phyloP scores from a whole-genome alignment of 164 flowering plant species.

The Taxillus chinensis region DNA sequence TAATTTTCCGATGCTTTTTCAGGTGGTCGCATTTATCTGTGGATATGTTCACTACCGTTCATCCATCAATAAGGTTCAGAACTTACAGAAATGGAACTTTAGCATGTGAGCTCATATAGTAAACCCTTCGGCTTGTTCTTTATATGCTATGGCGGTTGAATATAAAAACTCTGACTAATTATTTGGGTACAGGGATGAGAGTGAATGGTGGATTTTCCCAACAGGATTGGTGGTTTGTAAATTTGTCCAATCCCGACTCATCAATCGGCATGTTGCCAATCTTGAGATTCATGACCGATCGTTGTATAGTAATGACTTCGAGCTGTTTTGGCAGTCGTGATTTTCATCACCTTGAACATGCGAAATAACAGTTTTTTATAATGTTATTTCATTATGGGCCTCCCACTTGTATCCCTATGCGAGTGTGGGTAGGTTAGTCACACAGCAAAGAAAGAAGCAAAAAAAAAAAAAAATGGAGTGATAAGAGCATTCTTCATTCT shows the following conservation, averaged over 20 bases:
- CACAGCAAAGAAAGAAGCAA: constrained; percentile 6
- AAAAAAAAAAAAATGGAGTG: background rate
- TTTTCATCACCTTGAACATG: constrained; percentile 6
- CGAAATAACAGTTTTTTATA: background rate
- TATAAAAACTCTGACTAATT: background rate
- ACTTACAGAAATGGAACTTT: background rate
- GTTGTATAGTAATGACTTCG: constrained; percentile 76
- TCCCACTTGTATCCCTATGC: constrained; percentile 3
- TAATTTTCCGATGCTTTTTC: background rate
- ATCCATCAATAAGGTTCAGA: background rate
- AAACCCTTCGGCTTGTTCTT: too few relatives aligned
- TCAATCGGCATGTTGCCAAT: constrained; percentile 94
- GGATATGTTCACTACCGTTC: background rate
- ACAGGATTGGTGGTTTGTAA: constrained; percentile 80
- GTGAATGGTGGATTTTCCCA: constrained; percentile 99
- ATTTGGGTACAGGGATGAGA: constrained; percentile 71
- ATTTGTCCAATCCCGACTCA: constrained; percentile 74
- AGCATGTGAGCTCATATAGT: background rate
- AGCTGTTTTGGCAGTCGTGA: constrained; percentile 92
- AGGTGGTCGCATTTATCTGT: constrained; percentile 6
- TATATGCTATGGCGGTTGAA: too few relatives aligned
- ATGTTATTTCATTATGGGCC: background rate
- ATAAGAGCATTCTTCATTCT: constrained; percentile 6
- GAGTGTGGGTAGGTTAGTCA: constrained; percentile 13
- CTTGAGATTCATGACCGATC: constrained; percentile 98